A percentile compares a stretch with the other conserved stretches of the same genome.
These are phyloP conservation scores for Paecilomyces variotii DNA, from an alignment of 2,329 filamentous ascomycete species.

Conservation along the genomic window DNA sequence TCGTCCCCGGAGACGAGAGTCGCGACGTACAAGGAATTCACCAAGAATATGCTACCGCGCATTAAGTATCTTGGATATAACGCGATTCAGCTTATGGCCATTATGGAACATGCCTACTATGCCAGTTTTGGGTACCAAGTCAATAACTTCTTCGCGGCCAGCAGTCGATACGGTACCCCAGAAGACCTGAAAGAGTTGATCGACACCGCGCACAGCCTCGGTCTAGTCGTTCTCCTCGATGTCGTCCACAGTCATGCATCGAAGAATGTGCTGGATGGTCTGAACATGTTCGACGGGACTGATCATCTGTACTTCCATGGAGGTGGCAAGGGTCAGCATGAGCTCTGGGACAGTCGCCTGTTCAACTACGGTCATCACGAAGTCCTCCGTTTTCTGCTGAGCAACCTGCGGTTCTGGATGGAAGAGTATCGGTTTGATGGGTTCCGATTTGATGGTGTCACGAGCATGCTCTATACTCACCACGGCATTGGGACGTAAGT, in stretches of 20 bases:
- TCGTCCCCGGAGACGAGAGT: conserved; percentile 84
- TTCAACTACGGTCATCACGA: conserved; percentile 98
- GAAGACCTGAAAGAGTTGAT: conserved; percentile 96
- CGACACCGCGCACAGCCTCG: conserved; percentile 86
- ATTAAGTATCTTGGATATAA: conserved; percentile 93
- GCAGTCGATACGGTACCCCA: conserved; percentile 85
- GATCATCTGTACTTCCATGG: conserved; percentile 95
- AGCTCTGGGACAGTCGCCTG: conserved; percentile 89
- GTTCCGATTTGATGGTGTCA: conserved; percentile 96
- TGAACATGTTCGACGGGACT: conserved; percentile 93
- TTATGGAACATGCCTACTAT: conserved; percentile 99
- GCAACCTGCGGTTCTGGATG: conserved; percentile 98
- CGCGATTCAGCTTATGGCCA: conserved; percentile 94
- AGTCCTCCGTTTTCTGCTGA: conserved; percentile 88
- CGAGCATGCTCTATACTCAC: conserved; percentile 93
- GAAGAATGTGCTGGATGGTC: conserved; percentile 89
- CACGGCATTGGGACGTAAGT: conserved; percentile 94
- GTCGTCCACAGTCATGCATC: conserved; percentile 97
- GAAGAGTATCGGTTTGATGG: conserved; percentile 95
- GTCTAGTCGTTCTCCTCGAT: conserved; percentile 83
- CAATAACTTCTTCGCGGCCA: conserved; percentile 97
- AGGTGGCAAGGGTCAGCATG: conserved; percentile 75
- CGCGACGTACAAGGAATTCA: conserved; percentile 96
- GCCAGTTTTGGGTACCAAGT: conserved; percentile 98
- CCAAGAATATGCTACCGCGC: conserved; percentile 78